Evolutionary conservation across 2,329 filamentous ascomycete genomes (phyloP).

Genomic region (Phyllosticta capitalensis): DNA sequence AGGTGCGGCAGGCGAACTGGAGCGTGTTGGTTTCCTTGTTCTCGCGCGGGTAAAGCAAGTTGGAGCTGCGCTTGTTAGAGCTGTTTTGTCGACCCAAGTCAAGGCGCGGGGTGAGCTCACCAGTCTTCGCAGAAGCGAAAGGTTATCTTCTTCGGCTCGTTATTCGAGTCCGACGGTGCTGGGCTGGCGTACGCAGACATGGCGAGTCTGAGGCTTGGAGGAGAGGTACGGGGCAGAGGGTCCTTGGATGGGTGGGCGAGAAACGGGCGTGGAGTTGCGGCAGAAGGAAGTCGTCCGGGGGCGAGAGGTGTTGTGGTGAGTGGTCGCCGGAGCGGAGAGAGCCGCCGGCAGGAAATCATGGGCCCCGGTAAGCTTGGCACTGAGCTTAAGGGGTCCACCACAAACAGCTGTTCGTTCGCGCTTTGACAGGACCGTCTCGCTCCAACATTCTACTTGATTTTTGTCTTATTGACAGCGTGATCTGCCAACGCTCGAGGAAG

Average conservation of each 20-base stretch:
- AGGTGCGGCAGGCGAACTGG: constrained; percentile 93
- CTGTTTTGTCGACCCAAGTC: background rate
- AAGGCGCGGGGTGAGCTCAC: constrained; percentile 30
- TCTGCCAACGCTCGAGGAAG: background rate
- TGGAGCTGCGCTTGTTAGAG: constrained; percentile 51
- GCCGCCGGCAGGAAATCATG: too few relatives aligned
- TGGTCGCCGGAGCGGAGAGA: background rate
- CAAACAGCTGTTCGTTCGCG: background rate
- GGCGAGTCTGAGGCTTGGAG: background rate
- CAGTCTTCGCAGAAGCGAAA: constrained; percentile 99
- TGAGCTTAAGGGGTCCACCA: background rate
- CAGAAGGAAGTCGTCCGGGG: background rate
- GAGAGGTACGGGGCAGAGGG: background rate
- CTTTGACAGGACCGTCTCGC: background rate
- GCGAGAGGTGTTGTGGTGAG: background rate
- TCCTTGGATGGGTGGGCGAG: background rate
- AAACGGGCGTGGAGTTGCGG: background rate
- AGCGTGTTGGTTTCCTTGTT: constrained; percentile 66
- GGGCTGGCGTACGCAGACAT: constrained; percentile 16
- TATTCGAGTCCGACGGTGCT: constrained; percentile 27
- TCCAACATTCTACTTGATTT: background rate
- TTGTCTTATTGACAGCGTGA: background rate
- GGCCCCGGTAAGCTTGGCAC: background rate
- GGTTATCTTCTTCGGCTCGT: constrained; percentile 61
- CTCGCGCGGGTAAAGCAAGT: constrained; percentile 96